Evolutionary conservation across 129 eudicot genomes (phyloP), one percentile per base, ranked within the genome.

Genomic region (Ambrosia trifida): DNA sequence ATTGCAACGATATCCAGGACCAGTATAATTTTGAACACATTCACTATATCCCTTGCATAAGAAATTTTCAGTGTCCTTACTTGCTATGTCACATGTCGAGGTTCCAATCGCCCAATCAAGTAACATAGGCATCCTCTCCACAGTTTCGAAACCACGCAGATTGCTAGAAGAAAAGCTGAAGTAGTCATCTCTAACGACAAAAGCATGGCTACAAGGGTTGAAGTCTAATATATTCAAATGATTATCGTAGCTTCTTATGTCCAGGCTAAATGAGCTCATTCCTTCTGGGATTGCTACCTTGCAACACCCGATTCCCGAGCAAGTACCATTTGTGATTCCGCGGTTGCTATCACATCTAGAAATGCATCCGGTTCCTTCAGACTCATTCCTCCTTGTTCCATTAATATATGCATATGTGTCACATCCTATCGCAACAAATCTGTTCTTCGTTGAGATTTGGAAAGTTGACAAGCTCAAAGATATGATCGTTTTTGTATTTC

Each of bases 31-130:
- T 6, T 28, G 2, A 58, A 30, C 52, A 59, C 79, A 72, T 3
- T 17, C 4, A 8, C 75, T 79, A 11, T 43, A 45, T 53, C 5
- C 64, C 30, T 36, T 56, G 65, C 83, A 72, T 11, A 32, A 57
- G 64, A 40, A 66, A 1, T 35, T 28, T 2, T 8, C 16, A 1
- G 13, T 2, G 7, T 72, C 45, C 12, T 43, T 32, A 4, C 17
- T 16, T 11, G 30, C 82, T 9, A 1, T 19, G 0, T 36, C 44
- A 45, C 76, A 81, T 7, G 46, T 58, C 12, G 0, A 9, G 31
- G 77, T 24, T 13, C 82, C 79, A 13, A 81, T 66, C 4, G 69
- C 79, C 85, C 85, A 81, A 5, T 81, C 85, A 4, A 76, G 82
- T 50, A 72, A 44, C 49, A 72, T 33, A 3, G 85, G 82, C 77